Conservation (phyloP, 2,329 filamentous ascomycete genomes). For the Uncinocarpus reesii region DNA sequence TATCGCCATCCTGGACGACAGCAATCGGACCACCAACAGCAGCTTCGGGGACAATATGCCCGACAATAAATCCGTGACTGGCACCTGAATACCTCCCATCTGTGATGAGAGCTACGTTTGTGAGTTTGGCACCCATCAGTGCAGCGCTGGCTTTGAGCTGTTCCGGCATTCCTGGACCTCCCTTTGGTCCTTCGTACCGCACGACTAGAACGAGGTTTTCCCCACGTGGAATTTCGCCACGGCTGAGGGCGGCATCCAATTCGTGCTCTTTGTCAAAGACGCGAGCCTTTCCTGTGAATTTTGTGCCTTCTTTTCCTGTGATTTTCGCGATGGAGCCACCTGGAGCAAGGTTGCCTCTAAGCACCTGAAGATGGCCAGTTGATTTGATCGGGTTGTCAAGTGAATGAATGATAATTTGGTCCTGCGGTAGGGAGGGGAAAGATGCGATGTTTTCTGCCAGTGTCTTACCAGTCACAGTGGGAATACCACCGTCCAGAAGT, state of each 20-base stretch:
- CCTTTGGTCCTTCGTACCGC: constrained; percentile 86
- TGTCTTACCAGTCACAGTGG: constrained; percentile 75
- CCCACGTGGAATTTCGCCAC: constrained; percentile 57
- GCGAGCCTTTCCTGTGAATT: constrained; percentile 67
- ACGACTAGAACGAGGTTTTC: constrained; percentile 85
- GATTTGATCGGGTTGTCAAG: constrained; percentile 74
- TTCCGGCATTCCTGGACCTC: constrained; percentile 89
- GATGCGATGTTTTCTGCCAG: constrained; percentile 68
- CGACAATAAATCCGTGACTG: constrained; percentile 85
- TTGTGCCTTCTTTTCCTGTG: constrained; percentile 83
- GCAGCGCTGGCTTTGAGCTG: constrained; percentile 80
- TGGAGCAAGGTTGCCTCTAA: constrained; percentile 78
- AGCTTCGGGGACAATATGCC: constrained; percentile 82
- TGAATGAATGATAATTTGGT: constrained; percentile 73
- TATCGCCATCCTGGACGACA: constrained; percentile 69
- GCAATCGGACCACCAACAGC: constrained; percentile 77
- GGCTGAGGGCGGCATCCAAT: constrained; percentile 63
- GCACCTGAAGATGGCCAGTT: constrained; percentile 78
- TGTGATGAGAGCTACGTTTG: constrained; percentile 80
- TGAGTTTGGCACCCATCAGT: constrained; percentile 84
- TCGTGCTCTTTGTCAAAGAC: constrained; percentile 80
- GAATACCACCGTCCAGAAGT: constrained; percentile 65
- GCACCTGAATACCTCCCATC: constrained; percentile 64
- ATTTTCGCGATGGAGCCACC: constrained; percentile 90
- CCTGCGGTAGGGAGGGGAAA: constrained; percentile 65